Evolutionary conservation across 805 yeast genomes (phyloP), one percentile per base, ranked within the genome.

Genomic region (Pichia gijzeniarum): DNA sequence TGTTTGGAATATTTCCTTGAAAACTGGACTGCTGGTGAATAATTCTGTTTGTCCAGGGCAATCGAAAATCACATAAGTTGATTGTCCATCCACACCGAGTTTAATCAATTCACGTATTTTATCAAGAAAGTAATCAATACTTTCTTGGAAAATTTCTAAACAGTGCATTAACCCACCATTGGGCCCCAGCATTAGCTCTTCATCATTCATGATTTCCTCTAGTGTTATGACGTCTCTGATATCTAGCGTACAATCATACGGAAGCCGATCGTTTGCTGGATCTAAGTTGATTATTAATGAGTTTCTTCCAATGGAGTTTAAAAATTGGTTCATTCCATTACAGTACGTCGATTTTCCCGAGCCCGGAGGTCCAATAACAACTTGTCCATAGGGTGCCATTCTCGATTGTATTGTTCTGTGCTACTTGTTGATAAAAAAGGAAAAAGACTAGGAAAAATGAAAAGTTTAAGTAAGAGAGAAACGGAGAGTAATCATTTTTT

Each of bases 331-430:
- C 80, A 91, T 80, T 36, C 99, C 99, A 61, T 80, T 72, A 62
- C 97, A 90, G 61, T 87, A 93, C 0, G 99, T 95, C 0, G 96
- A 86, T 59, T 93, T 93, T 1, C 99, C 99, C 0, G 95, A 76
- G 1, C 99, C 99, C 0, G 99, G 99, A 0, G 99, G 98, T 0
- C 99, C 99, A 33, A 93, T 88, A 9, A 91, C 90, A 9, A 93
- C 77, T 65, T 93, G 96, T 3, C 95, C 96, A 63, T 85, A 85
- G 13, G 69, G 66, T 8, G 80, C 69, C 81, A 77, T 48, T 17
- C 38, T 14, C 14, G 10, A 4, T 36, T 4, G 20, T 18, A 35
- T 19, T 20, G 5, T 17, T 7, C 13, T 13, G 6, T 35, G 37
- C 10, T 12, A n/a, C 14, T 17, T 35, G 12, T 18, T 14, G 37